Evolutionary conservation across 2,329 filamentous ascomycete species (phyloP), one percentile per base, ranked within the genome.

Genomic region (Xenosphaeropsis pyriputrescens): DNA sequence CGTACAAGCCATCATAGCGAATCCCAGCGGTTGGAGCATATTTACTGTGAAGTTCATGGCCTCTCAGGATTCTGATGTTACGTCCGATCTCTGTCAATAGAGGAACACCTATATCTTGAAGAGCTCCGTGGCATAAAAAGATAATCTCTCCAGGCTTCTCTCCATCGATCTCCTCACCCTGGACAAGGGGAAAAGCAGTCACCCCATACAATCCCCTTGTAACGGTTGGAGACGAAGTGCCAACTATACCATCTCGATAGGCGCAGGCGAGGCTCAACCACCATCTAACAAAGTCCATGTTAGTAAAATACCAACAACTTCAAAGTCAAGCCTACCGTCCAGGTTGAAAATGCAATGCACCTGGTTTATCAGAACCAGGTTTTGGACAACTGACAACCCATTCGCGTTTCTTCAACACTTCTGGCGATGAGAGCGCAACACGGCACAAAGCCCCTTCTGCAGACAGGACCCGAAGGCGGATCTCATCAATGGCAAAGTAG

Each of bases 1-100:
- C 68, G 52, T 55, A 74, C 68, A 72, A 45, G 36, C 72, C 72
- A 47, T 76, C 72, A 43, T 74, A 75, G 41, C 72, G 58, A 18
- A 75, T 48, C 2, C 72, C 72, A 2, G 58, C 66, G 29, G 50
- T 48, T 1, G 72, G 72, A 4, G 71, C 68, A 40, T 65, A 59
- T 2, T 61, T 57, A 39, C 70, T 74, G 43, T 61, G 61, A 15
- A 75, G 57, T 22, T 52, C 54, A 42, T 67, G 56, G 2, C 70
- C 69, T 34, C 72, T 56, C 17, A 76, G 50, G n/a, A 76, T 56
- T 14, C 68, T 64, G 33, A 73, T 62, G 9, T 59, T 57, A 5
- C 57, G 57, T 13, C 70, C 70, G 17, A 69, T 63, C 34, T 65
- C 59, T 1, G 59, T 60, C 29, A 75, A 56, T 8, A 74, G 53